Percentiles rank a stretch among this genome's conserved stretches.
Conservation (phyloP, 2,329 filamentous ascomycete species). For the Zasmidium angulare region DNA sequence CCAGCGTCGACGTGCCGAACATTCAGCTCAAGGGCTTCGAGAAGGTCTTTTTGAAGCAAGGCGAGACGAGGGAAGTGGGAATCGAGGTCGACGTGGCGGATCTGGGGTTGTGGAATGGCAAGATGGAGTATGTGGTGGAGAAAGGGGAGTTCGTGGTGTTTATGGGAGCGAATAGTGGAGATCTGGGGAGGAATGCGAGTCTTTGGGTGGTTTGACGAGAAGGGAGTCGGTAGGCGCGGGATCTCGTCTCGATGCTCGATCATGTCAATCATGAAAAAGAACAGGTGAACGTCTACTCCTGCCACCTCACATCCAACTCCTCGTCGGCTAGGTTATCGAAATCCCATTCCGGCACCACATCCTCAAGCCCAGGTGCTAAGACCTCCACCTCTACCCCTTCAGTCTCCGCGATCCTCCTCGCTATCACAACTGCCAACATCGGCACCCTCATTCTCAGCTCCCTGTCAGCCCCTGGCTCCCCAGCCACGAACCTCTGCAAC, state of each 20-base stretch:
- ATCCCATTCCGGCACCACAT: background rate
- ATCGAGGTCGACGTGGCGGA: conserved; percentile 50
- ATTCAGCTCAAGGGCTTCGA: conserved; percentile 40
- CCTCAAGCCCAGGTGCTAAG: background rate
- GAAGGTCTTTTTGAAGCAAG: conserved; percentile 33
- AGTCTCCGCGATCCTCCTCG: background rate
- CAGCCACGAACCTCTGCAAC: background rate
- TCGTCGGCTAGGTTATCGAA: too few species aligned
- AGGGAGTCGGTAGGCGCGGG: too few species aligned
- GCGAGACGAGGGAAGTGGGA: conserved; percentile 17
- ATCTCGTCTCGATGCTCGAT: too few species aligned
- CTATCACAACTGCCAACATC: background rate
- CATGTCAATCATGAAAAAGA: too few species aligned
- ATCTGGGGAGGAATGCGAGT: conserved; percentile 54
- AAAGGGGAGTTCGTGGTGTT: conserved; percentile 64
- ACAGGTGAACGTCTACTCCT: too few species aligned
- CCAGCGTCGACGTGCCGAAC: conserved; percentile 53
- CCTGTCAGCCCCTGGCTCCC: background rate
- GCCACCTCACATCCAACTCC: too few species aligned
- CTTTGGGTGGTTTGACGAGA: background rate
- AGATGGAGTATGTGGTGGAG: conserved; percentile 73
- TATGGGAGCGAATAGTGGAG: conserved; percentile 59
- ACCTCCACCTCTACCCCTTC: background rate
- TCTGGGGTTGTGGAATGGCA: conserved; percentile 57
- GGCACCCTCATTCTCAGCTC: background rate